phyloP scores from a whole-genome alignment of 805 yeast genomes.

The Monosporozyma aerobia region DNA sequence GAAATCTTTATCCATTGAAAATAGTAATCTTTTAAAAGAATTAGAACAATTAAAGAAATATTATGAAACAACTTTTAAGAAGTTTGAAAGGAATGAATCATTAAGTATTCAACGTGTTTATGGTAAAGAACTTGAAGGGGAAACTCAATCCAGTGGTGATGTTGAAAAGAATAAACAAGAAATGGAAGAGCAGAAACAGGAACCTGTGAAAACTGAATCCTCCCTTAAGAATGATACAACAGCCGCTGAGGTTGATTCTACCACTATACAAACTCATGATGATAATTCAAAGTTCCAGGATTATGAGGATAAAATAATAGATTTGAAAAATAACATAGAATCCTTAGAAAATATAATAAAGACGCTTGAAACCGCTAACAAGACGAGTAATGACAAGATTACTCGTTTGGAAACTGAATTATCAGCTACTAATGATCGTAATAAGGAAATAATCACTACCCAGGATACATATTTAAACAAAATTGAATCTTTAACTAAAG shows the following conservation, averaged over 20 bases:
- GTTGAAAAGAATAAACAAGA: background rate
- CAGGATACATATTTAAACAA: conserved; percentile 8
- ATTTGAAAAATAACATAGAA: conserved; percentile 19
- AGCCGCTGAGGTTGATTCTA: background rate
- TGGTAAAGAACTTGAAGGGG: conserved; percentile 11
- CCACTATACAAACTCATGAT: background rate
- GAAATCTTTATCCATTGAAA: conserved; percentile 15
- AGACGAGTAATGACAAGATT: conserved; percentile 16
- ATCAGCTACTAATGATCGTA: conserved; percentile 5
- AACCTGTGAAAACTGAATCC: background rate
- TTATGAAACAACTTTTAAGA: conserved; percentile 23
- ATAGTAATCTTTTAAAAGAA: conserved; percentile 19
- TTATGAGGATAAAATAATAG: conserved; percentile 16
- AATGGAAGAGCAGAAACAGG: background rate
- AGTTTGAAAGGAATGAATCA: conserved; percentile 28
- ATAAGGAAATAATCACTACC: conserved; percentile 1
- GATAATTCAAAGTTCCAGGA: conserved; percentile 2
- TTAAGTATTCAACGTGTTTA: conserved; percentile 26
- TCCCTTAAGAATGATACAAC: background rate
- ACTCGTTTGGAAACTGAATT: conserved; percentile 18
- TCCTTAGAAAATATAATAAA: conserved; percentile 15
- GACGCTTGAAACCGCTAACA: conserved; percentile 18
- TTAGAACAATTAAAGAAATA: conserved; percentile 15
- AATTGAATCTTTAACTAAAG: conserved; percentile 13
- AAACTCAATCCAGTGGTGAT: background rate